Evolutionary conservation across 2,329 filamentous ascomycete genomes (phyloP).

Genomic region (Sodiomyces alkalinus): DNA sequence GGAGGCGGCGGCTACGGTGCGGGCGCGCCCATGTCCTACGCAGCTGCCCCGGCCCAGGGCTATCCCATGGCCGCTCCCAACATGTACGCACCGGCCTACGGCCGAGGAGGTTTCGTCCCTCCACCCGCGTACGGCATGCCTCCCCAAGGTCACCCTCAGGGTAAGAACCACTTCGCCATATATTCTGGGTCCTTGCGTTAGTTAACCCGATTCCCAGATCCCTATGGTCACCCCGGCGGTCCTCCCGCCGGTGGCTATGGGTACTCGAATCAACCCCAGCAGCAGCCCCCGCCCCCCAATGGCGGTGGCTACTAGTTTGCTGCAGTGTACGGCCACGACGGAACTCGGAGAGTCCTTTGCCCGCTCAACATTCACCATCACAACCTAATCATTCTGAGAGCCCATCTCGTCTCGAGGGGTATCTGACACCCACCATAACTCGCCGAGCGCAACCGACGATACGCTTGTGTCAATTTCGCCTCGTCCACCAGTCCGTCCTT

Average conservation of each 20-base stretch:
- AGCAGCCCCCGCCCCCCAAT: conserved; percentile 19
- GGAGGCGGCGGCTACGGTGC: conserved; percentile 15
- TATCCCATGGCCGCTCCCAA: conserved; percentile 21
- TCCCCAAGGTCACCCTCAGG: conserved; percentile 22
- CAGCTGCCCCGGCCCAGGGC: conserved; percentile 11
- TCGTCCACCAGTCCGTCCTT: too few relatives aligned
- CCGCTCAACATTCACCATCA: conserved; percentile 3
- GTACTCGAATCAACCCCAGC: conserved; percentile 30
- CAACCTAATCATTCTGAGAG: too few relatives aligned
- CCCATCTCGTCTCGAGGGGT: not conserved
- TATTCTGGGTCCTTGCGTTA: too few relatives aligned
- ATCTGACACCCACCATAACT: too few relatives aligned
- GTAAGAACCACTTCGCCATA: conserved; percentile 1
- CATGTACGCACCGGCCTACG: conserved; percentile 26
- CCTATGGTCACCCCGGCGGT: conserved; percentile 1
- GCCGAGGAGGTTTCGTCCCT: conserved; percentile 25
- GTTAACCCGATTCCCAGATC: not conserved
- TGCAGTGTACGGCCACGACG: conserved; percentile 1
- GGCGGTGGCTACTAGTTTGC: conserved; percentile 24
- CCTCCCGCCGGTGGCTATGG: conserved; percentile 20
- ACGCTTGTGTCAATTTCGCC: too few relatives aligned
- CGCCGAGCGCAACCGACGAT: too few relatives aligned
- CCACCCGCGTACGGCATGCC: conserved; percentile 20
- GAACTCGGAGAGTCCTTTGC: conserved; percentile 9
- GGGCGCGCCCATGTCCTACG: conserved; percentile 18